Conservation (phyloP, 495 filamentous ascomycete species). For the Neurospora sp. region DNA sequence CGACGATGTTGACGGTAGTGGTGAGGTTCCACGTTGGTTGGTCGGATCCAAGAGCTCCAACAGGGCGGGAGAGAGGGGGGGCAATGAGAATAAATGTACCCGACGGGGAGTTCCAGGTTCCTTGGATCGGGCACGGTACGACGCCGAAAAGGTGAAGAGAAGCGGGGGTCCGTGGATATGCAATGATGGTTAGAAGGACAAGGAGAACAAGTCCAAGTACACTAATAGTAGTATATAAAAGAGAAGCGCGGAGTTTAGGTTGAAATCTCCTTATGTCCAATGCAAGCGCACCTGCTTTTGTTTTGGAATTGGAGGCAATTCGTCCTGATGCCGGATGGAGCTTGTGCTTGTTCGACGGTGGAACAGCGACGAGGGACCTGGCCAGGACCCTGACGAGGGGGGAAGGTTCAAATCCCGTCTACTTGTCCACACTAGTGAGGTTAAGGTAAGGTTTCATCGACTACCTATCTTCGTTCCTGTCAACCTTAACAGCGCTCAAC, state of each 20-base stretch:
- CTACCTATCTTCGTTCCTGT: neutral
- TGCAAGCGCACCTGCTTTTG: neutral
- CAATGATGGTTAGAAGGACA: neutral
- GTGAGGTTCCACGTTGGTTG: neutral
- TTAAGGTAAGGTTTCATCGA: neutral
- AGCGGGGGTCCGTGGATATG: neutral
- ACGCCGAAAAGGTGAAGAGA: neutral
- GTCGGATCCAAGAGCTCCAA: neutral
- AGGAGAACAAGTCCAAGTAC: neutral
- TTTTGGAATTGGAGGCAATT: neutral
- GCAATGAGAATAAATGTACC: neutral
- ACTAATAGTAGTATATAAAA: neutral
- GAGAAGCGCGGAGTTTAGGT: neutral
- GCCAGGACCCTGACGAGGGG: neutral
- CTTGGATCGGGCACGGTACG: neutral
- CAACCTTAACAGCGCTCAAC: neutral
- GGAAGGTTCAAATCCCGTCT: neutral
- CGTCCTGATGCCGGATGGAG: neutral
- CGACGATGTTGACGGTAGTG: neutral
- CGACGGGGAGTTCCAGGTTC: neutral
- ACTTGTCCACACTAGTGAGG: neutral
- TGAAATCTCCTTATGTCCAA: neutral
- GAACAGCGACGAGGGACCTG: neutral
- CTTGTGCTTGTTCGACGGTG: neutral
- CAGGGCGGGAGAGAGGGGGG: neutral